phyloP scores from a whole-genome alignment of 768 basidiomycete genomes.

The Glaciozyma martinii region DNA sequence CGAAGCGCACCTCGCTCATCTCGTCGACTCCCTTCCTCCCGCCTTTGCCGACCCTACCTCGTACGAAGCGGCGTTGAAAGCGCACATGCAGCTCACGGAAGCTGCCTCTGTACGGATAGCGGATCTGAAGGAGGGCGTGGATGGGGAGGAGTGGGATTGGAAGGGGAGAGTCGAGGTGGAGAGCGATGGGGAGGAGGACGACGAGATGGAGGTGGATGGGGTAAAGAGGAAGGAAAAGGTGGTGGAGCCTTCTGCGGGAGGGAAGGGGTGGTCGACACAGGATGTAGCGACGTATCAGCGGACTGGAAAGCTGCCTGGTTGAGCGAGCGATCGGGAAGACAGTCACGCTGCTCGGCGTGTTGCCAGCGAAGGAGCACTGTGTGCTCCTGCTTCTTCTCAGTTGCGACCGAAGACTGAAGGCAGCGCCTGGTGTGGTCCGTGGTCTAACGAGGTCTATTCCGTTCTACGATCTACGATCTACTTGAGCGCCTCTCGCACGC shows the following conservation, averaged over 20 bases:
- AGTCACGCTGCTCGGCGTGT: no score
- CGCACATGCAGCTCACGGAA: background rate
- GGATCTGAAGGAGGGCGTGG: constrained; percentile 6
- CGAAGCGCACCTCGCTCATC: constrained; percentile 8
- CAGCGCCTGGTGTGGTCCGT: no score
- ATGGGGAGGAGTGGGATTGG: constrained; percentile 28
- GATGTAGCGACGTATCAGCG: constrained; percentile 16
- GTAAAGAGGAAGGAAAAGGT: background rate
- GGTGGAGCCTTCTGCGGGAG: background rate
- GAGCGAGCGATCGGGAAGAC: background rate
- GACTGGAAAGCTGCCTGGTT: constrained; percentile 12
- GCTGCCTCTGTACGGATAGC: constrained; percentile 8
- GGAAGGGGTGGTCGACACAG: constrained; percentile 7
- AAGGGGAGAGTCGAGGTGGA: constrained; percentile 21
- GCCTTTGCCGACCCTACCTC: constrained; percentile 1
- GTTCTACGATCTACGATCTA: background rate
- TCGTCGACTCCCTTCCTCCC: constrained; percentile 11
- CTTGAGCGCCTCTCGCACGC: constrained; percentile 35
- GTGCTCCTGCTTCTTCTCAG: no score
- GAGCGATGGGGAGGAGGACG: constrained; percentile 8
- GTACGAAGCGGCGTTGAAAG: background rate
- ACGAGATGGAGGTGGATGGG: background rate
- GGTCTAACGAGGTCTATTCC: no score
- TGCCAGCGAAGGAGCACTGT: no score
- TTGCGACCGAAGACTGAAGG: no score